A percentile compares a stretch with the other conserved stretches of the same genome.
Evolutionary conservation across 2,329 filamentous ascomycete genomes (phyloP).

Genomic region (Trichoderma sp.): DNA sequence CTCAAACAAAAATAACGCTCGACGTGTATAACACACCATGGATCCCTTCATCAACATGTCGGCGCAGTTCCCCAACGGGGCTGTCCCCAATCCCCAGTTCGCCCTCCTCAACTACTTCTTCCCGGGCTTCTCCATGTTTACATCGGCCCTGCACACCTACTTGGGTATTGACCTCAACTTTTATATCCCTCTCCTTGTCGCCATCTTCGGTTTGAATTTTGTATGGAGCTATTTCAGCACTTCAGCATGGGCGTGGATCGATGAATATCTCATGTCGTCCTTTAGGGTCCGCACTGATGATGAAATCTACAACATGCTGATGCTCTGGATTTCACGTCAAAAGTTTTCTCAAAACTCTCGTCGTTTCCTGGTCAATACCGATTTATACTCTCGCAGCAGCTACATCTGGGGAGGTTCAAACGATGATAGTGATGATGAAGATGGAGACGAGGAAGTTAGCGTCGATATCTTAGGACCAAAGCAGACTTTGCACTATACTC

Average conservation of each 20-base stretch:
- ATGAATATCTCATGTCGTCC: slow-evolving; percentile 60
- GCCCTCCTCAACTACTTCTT: slow-evolving; percentile 61
- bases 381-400: slow-evolving; percentile 53
- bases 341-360: slow-evolving; percentile 58
- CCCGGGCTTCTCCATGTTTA: slow-evolving; percentile 61
- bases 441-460: slow-evolving; percentile 29
- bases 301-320: slow-evolving; percentile 70
- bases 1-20: neutral
- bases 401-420: slow-evolving; percentile 48
- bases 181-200: slow-evolving; percentile 59
- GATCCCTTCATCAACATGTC: slow-evolving; percentile 28
- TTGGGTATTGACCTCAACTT: slow-evolving; percentile 60
- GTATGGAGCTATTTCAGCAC: slow-evolving; percentile 52
- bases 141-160: slow-evolving; percentile 52
- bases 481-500: slow-evolving; percentile 61
- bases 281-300: slow-evolving; percentile 68
- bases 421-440: slow-evolving; percentile 42
- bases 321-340: slow-evolving; percentile 67
- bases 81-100: slow-evolving; percentile 37
- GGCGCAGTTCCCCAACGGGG: slow-evolving; percentile 18
- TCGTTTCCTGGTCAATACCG: slow-evolving; percentile 64
- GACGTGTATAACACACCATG: slow-evolving; percentile 22
- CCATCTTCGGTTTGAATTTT: slow-evolving; percentile 48
- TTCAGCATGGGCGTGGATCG: slow-evolving; percentile 48
- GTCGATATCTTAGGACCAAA: slow-evolving; percentile 39